phyloP scores from a whole-genome alignment of 768 basidiomycete genomes.

The Boletus rubropictus region DNA sequence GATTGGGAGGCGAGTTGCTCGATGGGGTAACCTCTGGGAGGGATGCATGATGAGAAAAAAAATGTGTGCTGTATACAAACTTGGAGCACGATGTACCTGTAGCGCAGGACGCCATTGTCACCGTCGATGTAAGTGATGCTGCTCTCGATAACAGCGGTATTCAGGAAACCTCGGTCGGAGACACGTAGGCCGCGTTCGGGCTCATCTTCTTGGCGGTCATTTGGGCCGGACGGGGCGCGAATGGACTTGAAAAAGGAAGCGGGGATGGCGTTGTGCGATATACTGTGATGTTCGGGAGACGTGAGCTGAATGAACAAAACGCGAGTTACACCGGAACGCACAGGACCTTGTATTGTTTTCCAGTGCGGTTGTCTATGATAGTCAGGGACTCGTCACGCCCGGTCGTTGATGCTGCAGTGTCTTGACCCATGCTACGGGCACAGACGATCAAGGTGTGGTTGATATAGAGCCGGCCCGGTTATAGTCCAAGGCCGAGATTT shows the following conservation, averaged over 20 bases:
- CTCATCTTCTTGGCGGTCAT: slow-evolving; percentile 76
- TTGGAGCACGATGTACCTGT: slow-evolving; percentile 44
- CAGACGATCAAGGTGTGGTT: no score
- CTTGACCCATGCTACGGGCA: slow-evolving; percentile 23
- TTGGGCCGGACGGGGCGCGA: slow-evolving; percentile 48
- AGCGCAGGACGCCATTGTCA: slow-evolving; percentile 76
- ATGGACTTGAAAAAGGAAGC: slow-evolving; percentile 81
- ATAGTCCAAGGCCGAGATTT: neutral
- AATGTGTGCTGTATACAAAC: neutral
- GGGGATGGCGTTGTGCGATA: slow-evolving; percentile 71
- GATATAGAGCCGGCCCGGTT: slow-evolving; percentile 3
- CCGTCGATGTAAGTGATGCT: slow-evolving; percentile 90
- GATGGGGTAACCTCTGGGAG: slow-evolving; percentile 78
- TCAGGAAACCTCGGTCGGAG: slow-evolving; percentile 74
- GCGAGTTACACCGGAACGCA: slow-evolving; percentile 33
- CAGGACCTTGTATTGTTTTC: slow-evolving; percentile 70
- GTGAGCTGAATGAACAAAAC: neutral
- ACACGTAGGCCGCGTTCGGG: slow-evolving; percentile 77
- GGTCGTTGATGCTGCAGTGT: slow-evolving; percentile 13
- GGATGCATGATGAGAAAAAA: neutral
- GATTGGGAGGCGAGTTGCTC: slow-evolving; percentile 82
- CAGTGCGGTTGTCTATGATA: slow-evolving; percentile 80
- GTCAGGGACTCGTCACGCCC: slow-evolving; percentile 41
- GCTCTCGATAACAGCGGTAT: slow-evolving; percentile 76
- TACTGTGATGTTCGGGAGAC: slow-evolving; percentile 38